Conservation (phyloP, 305 asterid species). For the Fraxinus velutina region DNA sequence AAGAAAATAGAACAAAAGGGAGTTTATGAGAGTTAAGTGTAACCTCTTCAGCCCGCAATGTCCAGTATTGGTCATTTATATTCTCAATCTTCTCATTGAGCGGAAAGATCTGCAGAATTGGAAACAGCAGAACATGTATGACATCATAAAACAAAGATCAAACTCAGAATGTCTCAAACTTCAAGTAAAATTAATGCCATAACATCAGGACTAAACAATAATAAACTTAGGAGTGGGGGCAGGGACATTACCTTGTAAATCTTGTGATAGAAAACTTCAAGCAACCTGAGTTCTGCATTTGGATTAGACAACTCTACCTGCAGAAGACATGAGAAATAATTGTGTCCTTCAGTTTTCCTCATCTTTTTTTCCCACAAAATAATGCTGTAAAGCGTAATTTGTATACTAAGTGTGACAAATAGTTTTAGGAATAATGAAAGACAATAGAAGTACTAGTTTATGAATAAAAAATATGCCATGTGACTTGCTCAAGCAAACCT, state of each 20-base stretch:
- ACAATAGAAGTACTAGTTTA: too few relatives aligned
- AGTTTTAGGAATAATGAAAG: too few relatives aligned
- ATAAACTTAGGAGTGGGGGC: slow-evolving; percentile 9
- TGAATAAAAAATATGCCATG: too few relatives aligned
- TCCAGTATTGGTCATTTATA: too few relatives aligned
- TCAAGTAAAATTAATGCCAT: neutral
- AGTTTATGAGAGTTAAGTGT: too few relatives aligned
- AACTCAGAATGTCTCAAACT: neutral
- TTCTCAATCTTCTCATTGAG: too few relatives aligned
- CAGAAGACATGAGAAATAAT: slow-evolving; percentile 23
- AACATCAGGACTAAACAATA: slow-evolving; percentile 10
- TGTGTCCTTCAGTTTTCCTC: neutral
- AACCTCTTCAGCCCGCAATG: too few relatives aligned
- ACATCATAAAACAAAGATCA: neutral
- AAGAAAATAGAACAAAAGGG: neutral
- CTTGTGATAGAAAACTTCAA: slow-evolving; percentile 95
- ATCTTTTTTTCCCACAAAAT: neutral
- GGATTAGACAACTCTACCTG: slow-evolving; percentile 95
- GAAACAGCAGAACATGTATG: too few relatives aligned
- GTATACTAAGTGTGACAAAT: too few relatives aligned
- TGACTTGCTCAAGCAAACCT: too few relatives aligned
- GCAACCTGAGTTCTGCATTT: slow-evolving; percentile 92
- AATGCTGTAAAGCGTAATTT: neutral
- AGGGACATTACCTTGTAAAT: slow-evolving; percentile 76
- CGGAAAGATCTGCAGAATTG: too few relatives aligned